These are phyloP conservation scores for Oryza glumipatula DNA, from an alignment of 176 grass and related monocot species.

Conservation along the genomic window DNA sequence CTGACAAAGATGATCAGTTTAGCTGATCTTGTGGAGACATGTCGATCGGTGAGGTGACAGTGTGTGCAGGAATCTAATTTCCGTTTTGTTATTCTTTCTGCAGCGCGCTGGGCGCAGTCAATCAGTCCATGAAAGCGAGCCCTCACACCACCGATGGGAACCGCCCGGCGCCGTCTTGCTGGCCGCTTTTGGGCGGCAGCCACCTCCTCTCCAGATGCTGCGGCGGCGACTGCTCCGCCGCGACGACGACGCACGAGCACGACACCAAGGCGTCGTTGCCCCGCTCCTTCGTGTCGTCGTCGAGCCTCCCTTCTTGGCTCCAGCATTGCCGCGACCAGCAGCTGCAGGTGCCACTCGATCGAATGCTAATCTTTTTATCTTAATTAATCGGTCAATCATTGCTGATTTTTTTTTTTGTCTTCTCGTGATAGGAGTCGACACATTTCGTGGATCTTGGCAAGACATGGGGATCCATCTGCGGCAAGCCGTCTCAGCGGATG, in stretches of 20 bases:
- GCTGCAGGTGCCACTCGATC: constrained; percentile 40
- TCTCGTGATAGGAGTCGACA: constrained; percentile 36
- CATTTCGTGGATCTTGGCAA: constrained; percentile 63
- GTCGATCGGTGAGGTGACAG: constrained; percentile 38
- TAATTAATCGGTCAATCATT: neutral
- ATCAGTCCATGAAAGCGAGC: constrained; percentile 55
- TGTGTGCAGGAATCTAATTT: constrained; percentile 56
- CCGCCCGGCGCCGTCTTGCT: constrained; percentile 41
- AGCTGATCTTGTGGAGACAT: constrained; percentile 36
- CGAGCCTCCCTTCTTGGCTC: constrained; percentile 81
- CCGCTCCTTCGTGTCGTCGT: constrained; percentile 45
- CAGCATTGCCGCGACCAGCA: constrained; percentile 67
- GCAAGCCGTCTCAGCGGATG: constrained; percentile 51
- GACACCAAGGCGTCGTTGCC: constrained; percentile 49
- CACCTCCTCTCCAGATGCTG: constrained; percentile 55
- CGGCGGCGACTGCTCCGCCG: constrained; percentile 59
- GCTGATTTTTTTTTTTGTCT: neutral
- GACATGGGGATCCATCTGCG: constrained; percentile 58
- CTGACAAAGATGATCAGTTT: neutral
- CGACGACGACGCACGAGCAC: neutral
- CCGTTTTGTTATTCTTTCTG: constrained; percentile 50
- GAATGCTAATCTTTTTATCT: constrained; percentile 1
- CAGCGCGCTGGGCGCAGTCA: constrained; percentile 51
- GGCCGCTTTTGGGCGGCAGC: constrained; percentile 52
- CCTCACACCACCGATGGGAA: constrained; percentile 53